Conservation (phyloP, 2,329 filamentous ascomycete genomes). For the Ophiostoma sp. region DNA sequence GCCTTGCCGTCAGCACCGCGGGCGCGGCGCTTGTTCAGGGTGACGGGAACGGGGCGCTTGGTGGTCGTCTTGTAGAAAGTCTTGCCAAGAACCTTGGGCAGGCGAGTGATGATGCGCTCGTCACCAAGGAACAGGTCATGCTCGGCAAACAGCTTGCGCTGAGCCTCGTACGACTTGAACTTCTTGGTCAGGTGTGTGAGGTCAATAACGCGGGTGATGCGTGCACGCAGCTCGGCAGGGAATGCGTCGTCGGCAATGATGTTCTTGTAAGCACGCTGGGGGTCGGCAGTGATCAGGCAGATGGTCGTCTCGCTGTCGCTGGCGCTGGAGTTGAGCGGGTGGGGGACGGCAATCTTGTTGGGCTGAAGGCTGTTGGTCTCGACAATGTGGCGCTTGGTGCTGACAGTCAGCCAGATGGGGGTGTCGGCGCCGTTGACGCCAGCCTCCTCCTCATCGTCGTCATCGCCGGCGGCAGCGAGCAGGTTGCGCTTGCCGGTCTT, state of each 20-base stretch:
- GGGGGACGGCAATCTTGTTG: slow-evolving; percentile 71
- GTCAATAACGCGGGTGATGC: slow-evolving; percentile 73
- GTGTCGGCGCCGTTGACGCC: slow-evolving; percentile 39
- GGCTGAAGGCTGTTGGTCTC: slow-evolving; percentile 79
- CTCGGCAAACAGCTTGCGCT: slow-evolving; percentile 74
- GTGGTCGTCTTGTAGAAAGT: slow-evolving; percentile 78
- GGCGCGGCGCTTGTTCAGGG: slow-evolving; percentile 56
- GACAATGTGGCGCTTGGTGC: slow-evolving; percentile 60
- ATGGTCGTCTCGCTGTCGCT: slow-evolving; percentile 56
- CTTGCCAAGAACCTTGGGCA: slow-evolving; percentile 80
- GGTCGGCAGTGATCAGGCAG: slow-evolving; percentile 72
- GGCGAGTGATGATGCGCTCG: slow-evolving; percentile 68
- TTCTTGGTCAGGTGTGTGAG: slow-evolving; percentile 73
- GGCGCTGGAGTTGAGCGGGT: slow-evolving; percentile 56
- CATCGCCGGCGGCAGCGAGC: slow-evolving; percentile 42
- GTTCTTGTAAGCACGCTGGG: slow-evolving; percentile 86
- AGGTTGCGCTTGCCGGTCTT: slow-evolving; percentile 52
- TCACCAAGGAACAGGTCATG: slow-evolving; percentile 94
- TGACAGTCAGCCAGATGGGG: slow-evolving; percentile 58
- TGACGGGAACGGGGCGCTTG: slow-evolving; percentile 83
- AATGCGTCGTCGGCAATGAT: slow-evolving; percentile 69
- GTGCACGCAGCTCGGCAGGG: slow-evolving; percentile 59
- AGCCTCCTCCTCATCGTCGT: slow-evolving; percentile 35
- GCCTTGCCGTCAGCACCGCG: slow-evolving; percentile 57
- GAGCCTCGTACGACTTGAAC: slow-evolving; percentile 82